phyloP scores from a whole-genome alignment of 2,329 filamentous ascomycete species.

The Colletotrichum cordylinicola region DNA sequence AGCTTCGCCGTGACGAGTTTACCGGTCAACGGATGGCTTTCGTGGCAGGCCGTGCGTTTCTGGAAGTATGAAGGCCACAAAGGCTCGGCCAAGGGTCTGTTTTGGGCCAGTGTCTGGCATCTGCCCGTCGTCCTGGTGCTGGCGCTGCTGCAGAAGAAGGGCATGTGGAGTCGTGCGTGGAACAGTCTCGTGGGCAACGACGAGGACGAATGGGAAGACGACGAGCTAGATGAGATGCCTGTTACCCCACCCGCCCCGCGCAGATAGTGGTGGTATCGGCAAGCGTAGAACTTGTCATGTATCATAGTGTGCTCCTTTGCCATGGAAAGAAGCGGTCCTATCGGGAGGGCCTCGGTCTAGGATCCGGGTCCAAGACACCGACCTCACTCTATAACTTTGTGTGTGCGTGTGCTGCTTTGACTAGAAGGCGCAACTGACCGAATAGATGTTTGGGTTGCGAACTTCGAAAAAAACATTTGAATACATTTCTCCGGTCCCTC shows the following conservation, averaged over 20 bases:
- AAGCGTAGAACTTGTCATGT: neutral
- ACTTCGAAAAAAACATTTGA: neutral
- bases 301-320: slow-evolving; percentile 11
- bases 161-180: slow-evolving; percentile 86
- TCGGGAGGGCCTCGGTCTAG: neutral
- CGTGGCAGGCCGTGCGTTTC: slow-evolving; percentile 79
- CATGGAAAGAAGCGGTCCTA: neutral
- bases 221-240: slow-evolving; percentile 57
- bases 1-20: slow-evolving; percentile 82
- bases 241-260: neutral
- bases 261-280: neutral
- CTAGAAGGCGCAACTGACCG: neutral
- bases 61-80: slow-evolving; percentile 79
- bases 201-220: slow-evolving; percentile 63
- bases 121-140: slow-evolving; percentile 88
- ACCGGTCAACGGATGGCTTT: slow-evolving; percentile 86
- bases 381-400: neutral
- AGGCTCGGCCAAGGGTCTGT: slow-evolving; percentile 82
- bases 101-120: slow-evolving; percentile 99
- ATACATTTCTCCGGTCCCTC: neutral
- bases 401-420: neutral
- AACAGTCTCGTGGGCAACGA: slow-evolving; percentile 66
- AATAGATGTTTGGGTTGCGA: neutral
- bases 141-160: slow-evolving; percentile 92
- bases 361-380: neutral